These are phyloP conservation scores for Bertia moriformis DNA, from an alignment of 2,329 filamentous ascomycete genomes.

Conservation along the genomic window DNA sequence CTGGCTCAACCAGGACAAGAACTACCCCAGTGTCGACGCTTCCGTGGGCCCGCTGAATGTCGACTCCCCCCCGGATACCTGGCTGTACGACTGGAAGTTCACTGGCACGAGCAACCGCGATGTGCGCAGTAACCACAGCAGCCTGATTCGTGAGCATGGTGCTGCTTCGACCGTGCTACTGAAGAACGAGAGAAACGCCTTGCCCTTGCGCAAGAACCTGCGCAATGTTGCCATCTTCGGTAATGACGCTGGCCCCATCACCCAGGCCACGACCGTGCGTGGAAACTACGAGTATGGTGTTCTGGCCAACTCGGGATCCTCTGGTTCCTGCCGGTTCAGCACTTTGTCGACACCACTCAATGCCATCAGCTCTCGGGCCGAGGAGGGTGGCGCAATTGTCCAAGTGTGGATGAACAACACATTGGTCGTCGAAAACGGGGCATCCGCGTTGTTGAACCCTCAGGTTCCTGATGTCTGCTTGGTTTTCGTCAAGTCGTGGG, in stretches of 20 bases:
- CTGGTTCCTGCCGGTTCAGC: conserved; percentile 34
- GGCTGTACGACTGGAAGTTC: conserved; percentile 21
- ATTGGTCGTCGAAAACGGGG: conserved; percentile 18
- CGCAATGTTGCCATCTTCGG: conserved; percentile 41
- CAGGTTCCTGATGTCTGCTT: conserved; percentile 48
- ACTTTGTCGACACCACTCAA: conserved; percentile 39
- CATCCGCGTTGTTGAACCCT: conserved; percentile 26
- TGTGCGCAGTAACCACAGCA: conserved; percentile 36
- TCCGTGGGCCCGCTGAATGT: conserved; percentile 31
- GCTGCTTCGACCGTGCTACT: conserved; percentile 50
- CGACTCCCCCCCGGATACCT: conserved; percentile 30
- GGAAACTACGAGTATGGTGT: conserved; percentile 46
- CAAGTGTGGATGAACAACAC: conserved; percentile 29
- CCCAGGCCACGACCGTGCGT: conserved; percentile 51
- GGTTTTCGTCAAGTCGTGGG: conserved; percentile 52
- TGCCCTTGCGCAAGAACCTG: conserved; percentile 40
- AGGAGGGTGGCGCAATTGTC: conserved; percentile 23
- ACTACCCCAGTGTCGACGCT: conserved; percentile 25
- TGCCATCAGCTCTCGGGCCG: conserved; percentile 33
- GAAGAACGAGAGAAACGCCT: conserved; percentile 50
- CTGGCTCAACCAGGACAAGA: conserved; percentile 29
- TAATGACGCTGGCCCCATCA: conserved; percentile 48
- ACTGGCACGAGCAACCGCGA: conserved; percentile 36
- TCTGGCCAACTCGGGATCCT: conserved; percentile 44
- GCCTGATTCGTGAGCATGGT: conserved; percentile 38